Evolutionary conservation across 2,329 filamentous ascomycete species (phyloP), one percentile per base, ranked within the genome.

Genomic region (Cladophialophora immunda): DNA sequence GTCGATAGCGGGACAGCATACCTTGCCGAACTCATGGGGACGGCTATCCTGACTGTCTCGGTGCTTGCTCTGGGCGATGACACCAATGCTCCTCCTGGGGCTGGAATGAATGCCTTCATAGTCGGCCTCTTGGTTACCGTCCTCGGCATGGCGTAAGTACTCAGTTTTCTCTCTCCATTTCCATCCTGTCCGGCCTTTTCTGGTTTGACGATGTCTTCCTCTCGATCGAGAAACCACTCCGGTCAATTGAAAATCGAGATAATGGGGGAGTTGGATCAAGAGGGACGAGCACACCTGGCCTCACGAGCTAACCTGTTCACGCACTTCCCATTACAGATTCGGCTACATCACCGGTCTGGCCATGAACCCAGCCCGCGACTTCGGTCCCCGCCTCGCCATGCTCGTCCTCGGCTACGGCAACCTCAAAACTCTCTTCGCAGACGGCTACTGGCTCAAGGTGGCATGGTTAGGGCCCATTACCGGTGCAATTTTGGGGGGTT

Each of bases 31-130:
- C 83, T 85, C 54, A 54, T 81, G 3, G 83, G 78, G 0, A 81
- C 81, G 0, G 72, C 76, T 0, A 76, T 83, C 19, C 73, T 85
- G 0, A 73, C 76, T 0, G 72, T 79, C 15, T 79, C 80, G 0
- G 74, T 85, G 6, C 76, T 85, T 2, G 81, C 81, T 0, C 75
- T 83, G 0, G 80, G 81, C 66, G 81, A 83, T 64, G 80, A 83
- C 64, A 77, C 80, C 54, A 83, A 83, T 56, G 80, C 81, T 3
- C 81, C 81, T 1, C 81, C 81, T 0, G 83, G 83, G 3, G 82
- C 82, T 0, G 83, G 83, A 30, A 84, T 85, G 82, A 83, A 81
- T 71, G 79, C 83, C 0, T 79, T 85, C 38, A 79, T 85, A 58
- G 74, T 85, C 30, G 83, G 83, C 1, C 75, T 85, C 0, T 74